Conservation (phyloP, 2,329 filamentous ascomycete genomes). For the Neurospora sp. region DNA sequence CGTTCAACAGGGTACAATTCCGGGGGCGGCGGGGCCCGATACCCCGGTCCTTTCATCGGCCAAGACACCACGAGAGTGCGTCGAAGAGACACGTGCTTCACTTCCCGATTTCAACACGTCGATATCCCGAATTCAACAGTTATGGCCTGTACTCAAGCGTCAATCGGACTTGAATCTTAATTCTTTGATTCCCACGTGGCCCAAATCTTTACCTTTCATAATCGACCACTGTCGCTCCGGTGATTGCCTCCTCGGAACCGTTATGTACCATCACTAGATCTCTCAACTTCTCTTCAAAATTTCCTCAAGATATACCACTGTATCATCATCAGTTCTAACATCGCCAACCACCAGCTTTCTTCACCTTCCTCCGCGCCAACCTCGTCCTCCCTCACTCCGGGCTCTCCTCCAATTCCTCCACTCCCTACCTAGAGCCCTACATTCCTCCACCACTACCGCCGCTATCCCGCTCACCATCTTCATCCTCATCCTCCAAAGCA, state of each 20-base stretch:
- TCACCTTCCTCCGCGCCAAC: slow-evolving; percentile 72
- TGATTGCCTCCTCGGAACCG: background rate
- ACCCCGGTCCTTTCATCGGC: background rate
- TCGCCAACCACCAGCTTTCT: slow-evolving; percentile 51
- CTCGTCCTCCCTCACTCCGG: slow-evolving; percentile 53
- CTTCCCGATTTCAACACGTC: background rate
- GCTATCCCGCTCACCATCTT: slow-evolving; percentile 17
- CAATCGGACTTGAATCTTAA: background rate
- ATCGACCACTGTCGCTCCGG: background rate
- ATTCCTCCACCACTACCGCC: background rate
- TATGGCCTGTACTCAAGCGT: background rate
- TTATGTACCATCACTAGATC: background rate
- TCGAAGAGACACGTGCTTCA: background rate
- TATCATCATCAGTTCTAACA: background rate
- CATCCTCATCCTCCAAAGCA: slow-evolving; percentile 5
- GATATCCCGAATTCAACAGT: background rate
- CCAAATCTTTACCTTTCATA: background rate
- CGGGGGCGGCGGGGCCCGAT: background rate
- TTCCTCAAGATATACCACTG: background rate
- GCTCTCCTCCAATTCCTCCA: slow-evolving; percentile 53
- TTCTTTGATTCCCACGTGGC: background rate
- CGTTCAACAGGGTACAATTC: background rate
- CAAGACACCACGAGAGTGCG: background rate
- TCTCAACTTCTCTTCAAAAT: background rate
- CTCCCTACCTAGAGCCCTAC: slow-evolving; percentile 49